Conservation (phyloP, 2,329 filamentous ascomycete genomes). For the Talaromyces sp. region DNA sequence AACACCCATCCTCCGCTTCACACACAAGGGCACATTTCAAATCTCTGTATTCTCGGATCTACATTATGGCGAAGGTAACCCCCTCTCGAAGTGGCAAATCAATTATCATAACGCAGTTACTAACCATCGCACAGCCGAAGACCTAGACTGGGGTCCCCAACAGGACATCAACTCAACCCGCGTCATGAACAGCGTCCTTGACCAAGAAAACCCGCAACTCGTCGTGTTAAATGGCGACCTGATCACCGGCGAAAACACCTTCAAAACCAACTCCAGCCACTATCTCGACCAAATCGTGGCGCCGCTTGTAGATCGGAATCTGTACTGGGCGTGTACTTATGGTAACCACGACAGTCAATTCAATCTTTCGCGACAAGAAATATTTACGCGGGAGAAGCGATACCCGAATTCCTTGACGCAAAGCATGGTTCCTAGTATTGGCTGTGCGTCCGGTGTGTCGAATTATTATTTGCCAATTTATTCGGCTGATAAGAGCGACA, state of each 20-base stretch:
- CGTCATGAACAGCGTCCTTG: conserved; percentile 16
- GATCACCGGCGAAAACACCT: conserved; percentile 66
- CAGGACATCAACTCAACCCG: conserved; percentile 19
- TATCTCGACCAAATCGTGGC: conserved; percentile 61
- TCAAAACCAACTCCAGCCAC: conserved; percentile 53
- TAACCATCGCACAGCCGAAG: conserved; percentile 14
- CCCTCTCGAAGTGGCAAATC: not conserved
- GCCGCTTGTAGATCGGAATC: conserved; percentile 55
- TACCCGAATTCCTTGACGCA: conserved; percentile 43
- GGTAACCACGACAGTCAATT: conserved; percentile 67
- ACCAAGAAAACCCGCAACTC: conserved; percentile 45
- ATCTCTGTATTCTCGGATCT: conserved; percentile 66
- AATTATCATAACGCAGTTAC: not conserved
- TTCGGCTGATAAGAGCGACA: conserved; percentile 41
- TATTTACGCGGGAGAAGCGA: conserved; percentile 44
- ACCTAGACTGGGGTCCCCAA: conserved; percentile 16
- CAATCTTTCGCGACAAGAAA: conserved; percentile 53
- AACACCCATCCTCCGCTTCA: conserved; percentile 25
- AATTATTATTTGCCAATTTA: conserved; percentile 59
- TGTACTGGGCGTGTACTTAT: conserved; percentile 67
- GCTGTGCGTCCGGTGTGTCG: conserved; percentile 44
- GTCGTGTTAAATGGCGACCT: conserved; percentile 71
- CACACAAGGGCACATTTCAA: conserved; percentile 41
- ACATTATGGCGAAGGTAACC: conserved; percentile 66
- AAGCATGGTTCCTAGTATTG: conserved; percentile 38